Evolutionary conservation across 2,329 filamentous ascomycete species (phyloP).

Genomic region (Leptosphaerulina australis): DNA sequence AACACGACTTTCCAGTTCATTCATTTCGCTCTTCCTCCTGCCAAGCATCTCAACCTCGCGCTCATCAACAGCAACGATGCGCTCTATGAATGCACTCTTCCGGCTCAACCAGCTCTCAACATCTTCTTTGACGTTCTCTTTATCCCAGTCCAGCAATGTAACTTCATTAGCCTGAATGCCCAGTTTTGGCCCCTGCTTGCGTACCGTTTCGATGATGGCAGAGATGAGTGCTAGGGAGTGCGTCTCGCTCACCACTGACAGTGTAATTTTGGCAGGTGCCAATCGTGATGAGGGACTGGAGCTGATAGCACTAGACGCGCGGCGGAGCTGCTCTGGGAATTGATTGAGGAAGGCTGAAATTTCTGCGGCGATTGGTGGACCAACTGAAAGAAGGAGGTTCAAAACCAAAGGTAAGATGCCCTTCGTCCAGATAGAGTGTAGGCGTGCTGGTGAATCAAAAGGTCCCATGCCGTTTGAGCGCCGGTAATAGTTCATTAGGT

Average conservation of each 20-base stretch:
- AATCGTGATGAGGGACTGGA: slow-evolving; percentile 39
- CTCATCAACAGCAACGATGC: slow-evolving; percentile 74
- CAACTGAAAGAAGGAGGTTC: slow-evolving; percentile 83
- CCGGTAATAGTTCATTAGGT: slow-evolving; percentile 77
- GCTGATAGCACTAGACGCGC: slow-evolving; percentile 76
- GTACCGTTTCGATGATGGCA: slow-evolving; percentile 71
- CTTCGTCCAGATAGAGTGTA: slow-evolving; percentile 89
- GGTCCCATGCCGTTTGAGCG: slow-evolving; percentile 72
- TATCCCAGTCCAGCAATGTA: slow-evolving; percentile 76
- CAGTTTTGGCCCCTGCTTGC: slow-evolving; percentile 51
- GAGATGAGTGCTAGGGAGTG: slow-evolving; percentile 79
- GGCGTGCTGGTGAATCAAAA: slow-evolving; percentile 75
- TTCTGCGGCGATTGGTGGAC: slow-evolving; percentile 80
- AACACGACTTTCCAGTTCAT: slow-evolving; percentile 75
- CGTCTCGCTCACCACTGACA: slow-evolving; percentile 75
- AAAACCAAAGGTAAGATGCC: slow-evolving; percentile 87
- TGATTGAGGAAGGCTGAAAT: slow-evolving; percentile 86
- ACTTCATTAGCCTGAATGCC: slow-evolving; percentile 68
- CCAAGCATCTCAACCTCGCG: slow-evolving; percentile 69
- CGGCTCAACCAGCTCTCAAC: slow-evolving; percentile 81
- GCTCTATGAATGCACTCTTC: slow-evolving; percentile 70
- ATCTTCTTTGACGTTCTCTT: slow-evolving; percentile 73
- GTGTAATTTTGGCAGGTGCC: slow-evolving; percentile 64
- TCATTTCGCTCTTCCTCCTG: slow-evolving; percentile 51
- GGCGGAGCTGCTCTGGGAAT: slow-evolving; percentile 77